These are phyloP conservation scores for Dendrobium chrysotoxum DNA, from an alignment of 106 monocot species.

Conservation along the genomic window DNA sequence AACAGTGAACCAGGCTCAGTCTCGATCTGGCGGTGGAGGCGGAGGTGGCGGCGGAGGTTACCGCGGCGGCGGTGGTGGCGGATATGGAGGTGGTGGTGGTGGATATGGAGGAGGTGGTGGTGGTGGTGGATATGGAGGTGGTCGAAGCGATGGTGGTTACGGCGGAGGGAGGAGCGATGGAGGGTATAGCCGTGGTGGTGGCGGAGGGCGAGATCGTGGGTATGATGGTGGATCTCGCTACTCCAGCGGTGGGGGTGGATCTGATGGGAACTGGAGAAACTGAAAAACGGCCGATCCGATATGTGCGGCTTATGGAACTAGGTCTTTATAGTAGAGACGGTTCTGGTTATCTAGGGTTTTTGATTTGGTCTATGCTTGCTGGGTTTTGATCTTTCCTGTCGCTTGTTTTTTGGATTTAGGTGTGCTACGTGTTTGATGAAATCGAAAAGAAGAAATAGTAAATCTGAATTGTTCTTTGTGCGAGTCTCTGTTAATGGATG, in stretches of 20 bases:
- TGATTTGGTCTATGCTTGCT: not conserved
- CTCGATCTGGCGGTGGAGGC: conserved; percentile 25
- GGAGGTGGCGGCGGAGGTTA: no score
- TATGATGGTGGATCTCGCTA: conserved; percentile 18
- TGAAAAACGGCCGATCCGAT: not conserved
- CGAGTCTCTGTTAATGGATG: not conserved
- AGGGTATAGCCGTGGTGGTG: conserved; percentile 13
- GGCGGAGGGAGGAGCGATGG: conserved; percentile 19
- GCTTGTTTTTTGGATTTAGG: not conserved
- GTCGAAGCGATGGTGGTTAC: conserved; percentile 5
- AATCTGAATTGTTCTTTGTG: not conserved
- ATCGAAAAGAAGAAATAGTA: not conserved
- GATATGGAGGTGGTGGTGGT: conserved; percentile 10
- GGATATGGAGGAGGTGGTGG: conserved; percentile 13
- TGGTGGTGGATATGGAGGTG: not conserved
- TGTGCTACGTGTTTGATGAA: not conserved
- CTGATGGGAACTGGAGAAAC: conserved; percentile 19
- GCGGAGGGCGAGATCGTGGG: conserved; percentile 5
- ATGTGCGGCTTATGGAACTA: not conserved
- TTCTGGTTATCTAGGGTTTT: conserved; percentile 7
- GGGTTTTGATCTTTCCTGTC: not conserved
- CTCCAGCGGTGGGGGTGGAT: conserved; percentile 12
- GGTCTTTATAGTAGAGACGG: conserved; percentile 2
- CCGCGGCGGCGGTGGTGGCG: conserved; percentile 24
- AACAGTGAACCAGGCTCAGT: conserved; percentile 74